Conservation (phyloP, 2,329 filamentous ascomycete genomes). For the Phyllosticta capitalensis region DNA sequence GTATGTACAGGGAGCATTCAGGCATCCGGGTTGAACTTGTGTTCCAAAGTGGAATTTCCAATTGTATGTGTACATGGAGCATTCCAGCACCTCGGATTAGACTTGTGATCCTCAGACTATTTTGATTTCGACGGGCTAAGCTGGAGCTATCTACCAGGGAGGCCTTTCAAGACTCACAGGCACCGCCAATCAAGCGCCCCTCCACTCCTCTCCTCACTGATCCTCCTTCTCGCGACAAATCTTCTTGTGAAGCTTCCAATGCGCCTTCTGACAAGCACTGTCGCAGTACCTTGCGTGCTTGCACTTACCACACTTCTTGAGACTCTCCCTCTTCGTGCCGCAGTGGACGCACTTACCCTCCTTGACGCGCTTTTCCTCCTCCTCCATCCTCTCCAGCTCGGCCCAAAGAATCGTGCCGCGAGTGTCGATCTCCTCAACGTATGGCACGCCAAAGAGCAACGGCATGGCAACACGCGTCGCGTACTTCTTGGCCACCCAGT, state of each 20-base stretch:
- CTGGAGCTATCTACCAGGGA: no score
- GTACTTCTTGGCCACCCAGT: not conserved
- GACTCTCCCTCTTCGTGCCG: not conserved
- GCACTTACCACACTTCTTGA: not conserved
- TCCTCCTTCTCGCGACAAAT: not conserved
- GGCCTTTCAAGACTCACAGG: no score
- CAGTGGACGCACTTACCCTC: not conserved
- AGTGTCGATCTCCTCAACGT: not conserved
- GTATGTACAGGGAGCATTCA: no score
- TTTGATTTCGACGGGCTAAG: no score
- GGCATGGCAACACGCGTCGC: conserved; percentile 1
- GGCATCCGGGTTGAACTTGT: no score
- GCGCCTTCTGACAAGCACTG: not conserved
- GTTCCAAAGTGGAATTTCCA: no score
- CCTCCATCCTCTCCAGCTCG: not conserved
- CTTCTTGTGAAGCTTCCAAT: not conserved
- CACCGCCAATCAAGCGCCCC: no score
- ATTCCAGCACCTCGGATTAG: no score
- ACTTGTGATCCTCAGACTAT: no score
- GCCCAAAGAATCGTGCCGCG: not conserved
- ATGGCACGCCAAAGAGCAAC: not conserved
- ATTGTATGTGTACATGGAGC: no score
- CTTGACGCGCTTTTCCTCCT: not conserved
- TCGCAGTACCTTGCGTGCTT: not conserved
- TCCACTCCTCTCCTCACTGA: not conserved